Percentiles rank a stretch among this genome's conserved stretches.
These are phyloP conservation scores for Tuber microsphaerosporum DNA, from an alignment of 495 filamentous ascomycete genomes.

Conservation along the genomic window DNA sequence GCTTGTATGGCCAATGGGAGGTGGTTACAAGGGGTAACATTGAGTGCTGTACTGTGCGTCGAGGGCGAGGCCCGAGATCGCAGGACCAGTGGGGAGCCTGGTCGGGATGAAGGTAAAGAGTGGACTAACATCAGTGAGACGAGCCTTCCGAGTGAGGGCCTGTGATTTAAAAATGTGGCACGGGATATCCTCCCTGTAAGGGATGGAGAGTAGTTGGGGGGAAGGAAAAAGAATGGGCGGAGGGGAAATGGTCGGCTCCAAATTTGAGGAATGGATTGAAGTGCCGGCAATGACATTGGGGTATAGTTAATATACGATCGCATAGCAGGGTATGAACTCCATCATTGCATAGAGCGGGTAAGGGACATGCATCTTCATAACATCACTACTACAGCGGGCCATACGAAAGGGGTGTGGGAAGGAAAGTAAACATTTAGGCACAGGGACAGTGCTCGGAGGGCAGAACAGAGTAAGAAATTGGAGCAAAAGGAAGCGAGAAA, in stretches of 20 bases:
- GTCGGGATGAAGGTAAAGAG: neutral
- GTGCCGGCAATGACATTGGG: neutral
- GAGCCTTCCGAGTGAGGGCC: neutral
- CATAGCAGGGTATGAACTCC: neutral
- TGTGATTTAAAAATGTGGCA: neutral
- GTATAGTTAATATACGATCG: neutral
- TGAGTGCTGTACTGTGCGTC: neutral
- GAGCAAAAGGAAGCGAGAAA: neutral
- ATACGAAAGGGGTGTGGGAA: neutral
- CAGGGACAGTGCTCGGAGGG: neutral
- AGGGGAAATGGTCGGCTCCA: no score
- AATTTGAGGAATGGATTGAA: neutral
- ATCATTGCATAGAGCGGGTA: neutral
- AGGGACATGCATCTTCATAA: neutral
- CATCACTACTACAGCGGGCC: neutral
- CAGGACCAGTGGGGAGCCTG: neutral
- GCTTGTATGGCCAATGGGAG: neutral
- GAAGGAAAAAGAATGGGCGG: neutral
- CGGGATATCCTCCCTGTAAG: neutral
- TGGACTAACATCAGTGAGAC: neutral
- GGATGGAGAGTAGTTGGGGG: neutral
- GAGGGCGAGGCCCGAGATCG: neutral
- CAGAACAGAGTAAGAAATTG: neutral
- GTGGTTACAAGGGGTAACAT: neutral
- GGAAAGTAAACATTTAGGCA: neutral